Evolutionary conservation across 2,329 filamentous ascomycete species (phyloP).

Genomic region (Didymellaceae sp.): DNA sequence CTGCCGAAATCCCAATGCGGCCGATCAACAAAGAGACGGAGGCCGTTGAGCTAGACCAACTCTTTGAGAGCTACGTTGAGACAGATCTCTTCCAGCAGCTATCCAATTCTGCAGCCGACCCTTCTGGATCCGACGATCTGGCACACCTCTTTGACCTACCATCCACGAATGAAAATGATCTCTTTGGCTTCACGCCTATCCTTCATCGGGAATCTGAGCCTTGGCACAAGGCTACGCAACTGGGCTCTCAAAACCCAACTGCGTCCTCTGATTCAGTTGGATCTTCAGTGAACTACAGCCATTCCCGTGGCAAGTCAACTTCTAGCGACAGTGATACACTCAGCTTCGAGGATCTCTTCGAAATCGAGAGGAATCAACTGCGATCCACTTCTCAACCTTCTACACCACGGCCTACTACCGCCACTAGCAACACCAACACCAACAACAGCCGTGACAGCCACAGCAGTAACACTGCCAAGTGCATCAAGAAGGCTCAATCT

Average conservation of each 20-base stretch:
- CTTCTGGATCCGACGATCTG: slow-evolving; percentile 57
- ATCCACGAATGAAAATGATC: slow-evolving; percentile 59
- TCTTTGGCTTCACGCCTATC: slow-evolving; percentile 55
- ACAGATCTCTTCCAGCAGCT: slow-evolving; percentile 59
- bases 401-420: slow-evolving; percentile 35
- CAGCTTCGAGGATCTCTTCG: slow-evolving; percentile 41
- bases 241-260: slow-evolving; percentile 59
- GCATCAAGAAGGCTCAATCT: slow-evolving; percentile 36
- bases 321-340: slow-evolving; percentile 43
- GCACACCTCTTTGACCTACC: slow-evolving; percentile 60
- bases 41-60: slow-evolving; percentile 64
- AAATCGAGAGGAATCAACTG: slow-evolving; percentile 33
- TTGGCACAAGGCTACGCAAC: slow-evolving; percentile 61
- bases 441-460: background rate
- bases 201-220: slow-evolving; percentile 58
- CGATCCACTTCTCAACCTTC: slow-evolving; percentile 42
- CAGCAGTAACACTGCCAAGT: slow-evolving; percentile 2
- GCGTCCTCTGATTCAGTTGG: slow-evolving; percentile 36
- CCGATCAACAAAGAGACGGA: slow-evolving; percentile 59
- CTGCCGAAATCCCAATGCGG: slow-evolving; percentile 49
- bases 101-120: slow-evolving; percentile 56
- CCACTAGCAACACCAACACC: slow-evolving; percentile 1
- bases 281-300: slow-evolving; percentile 40
- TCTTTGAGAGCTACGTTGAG: slow-evolving; percentile 70
- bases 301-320: slow-evolving; percentile 40